These are phyloP conservation scores for Trichoderma asperelloides DNA, from an alignment of 495 filamentous ascomycete species.

Conservation along the genomic window DNA sequence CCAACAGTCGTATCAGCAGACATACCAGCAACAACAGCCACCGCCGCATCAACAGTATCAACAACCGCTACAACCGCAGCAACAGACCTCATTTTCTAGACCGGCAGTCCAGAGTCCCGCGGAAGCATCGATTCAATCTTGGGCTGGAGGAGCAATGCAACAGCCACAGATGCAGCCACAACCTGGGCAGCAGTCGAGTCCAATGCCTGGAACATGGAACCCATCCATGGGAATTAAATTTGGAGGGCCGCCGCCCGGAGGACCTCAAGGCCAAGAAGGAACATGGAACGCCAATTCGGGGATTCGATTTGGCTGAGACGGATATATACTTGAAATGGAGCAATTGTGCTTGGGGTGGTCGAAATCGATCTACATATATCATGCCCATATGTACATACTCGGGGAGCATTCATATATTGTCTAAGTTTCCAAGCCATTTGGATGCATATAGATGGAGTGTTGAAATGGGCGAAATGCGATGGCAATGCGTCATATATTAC, in stretches of 20 bases:
- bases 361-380: neutral
- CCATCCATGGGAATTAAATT: slow-evolving; percentile 77
- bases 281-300: slow-evolving; percentile 57
- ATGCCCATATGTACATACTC: neutral
- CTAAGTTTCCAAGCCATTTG: neutral
- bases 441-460: neutral
- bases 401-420: neutral
- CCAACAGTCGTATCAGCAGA: neutral
- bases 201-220: slow-evolving; percentile 41
- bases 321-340: neutral
- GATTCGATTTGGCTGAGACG: slow-evolving; percentile 47
- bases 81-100: slow-evolving; percentile 8
- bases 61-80: slow-evolving; percentile 24
- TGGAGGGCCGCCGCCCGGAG: slow-evolving; percentile 21
- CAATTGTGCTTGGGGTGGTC: neutral
- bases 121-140: slow-evolving; percentile 40
- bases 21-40: slow-evolving; percentile 19
- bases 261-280: slow-evolving; percentile 14
- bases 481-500: no score
- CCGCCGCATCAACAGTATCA: slow-evolving; percentile 25
- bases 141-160: slow-evolving; percentile 42
- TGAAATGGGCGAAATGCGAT: no score
- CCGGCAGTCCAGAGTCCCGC: slow-evolving; percentile 16
- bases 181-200: slow-evolving; percentile 28
- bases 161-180: slow-evolving; percentile 41